Percentiles rank a stretch among this genome's conserved stretches.
Conservation (phyloP, 441 rosid genomes). For the Erysimum cheiri region DNA sequence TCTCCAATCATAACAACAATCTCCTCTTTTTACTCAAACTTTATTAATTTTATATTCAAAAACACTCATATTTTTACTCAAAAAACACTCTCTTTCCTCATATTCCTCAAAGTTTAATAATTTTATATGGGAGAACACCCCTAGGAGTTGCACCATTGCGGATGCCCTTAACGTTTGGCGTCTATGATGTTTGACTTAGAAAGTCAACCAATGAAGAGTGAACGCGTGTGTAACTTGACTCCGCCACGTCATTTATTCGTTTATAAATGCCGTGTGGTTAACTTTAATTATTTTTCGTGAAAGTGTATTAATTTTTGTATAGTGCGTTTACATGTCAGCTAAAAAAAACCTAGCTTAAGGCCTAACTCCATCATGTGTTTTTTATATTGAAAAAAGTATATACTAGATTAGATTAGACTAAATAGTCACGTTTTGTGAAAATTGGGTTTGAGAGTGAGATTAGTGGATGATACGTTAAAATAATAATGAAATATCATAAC, state of each 20-base stretch:
- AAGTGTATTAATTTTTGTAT: constrained; percentile 17
- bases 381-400: not conserved
- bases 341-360: constrained; percentile 56
- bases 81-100: too few relatives aligned
- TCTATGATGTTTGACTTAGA: constrained; percentile 56
- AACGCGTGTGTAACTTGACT: constrained; percentile 31
- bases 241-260: constrained; percentile 30
- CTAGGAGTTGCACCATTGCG: too few relatives aligned
- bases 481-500: constrained; percentile 39
- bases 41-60: too few relatives aligned
- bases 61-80: too few relatives aligned
- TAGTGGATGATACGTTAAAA: constrained; percentile 58
- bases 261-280: constrained; percentile 25
- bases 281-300: not conserved
- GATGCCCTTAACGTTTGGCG: constrained; percentile 58
- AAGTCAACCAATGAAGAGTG: constrained; percentile 43
- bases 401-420: constrained; percentile 23
- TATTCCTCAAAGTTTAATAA: too few relatives aligned
- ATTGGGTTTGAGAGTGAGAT: constrained; percentile 39
- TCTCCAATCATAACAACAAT: too few relatives aligned
- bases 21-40: too few relatives aligned
- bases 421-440: constrained; percentile 28
- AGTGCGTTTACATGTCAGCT: constrained; percentile 58
- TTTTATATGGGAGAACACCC: too few relatives aligned
- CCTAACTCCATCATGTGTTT: constrained; percentile 45